A percentile compares a stretch with the other conserved stretches of the same genome.
Evolutionary conservation across 805 yeast genomes (phyloP).

Genomic region (Torulaspora delbrueckii): DNA sequence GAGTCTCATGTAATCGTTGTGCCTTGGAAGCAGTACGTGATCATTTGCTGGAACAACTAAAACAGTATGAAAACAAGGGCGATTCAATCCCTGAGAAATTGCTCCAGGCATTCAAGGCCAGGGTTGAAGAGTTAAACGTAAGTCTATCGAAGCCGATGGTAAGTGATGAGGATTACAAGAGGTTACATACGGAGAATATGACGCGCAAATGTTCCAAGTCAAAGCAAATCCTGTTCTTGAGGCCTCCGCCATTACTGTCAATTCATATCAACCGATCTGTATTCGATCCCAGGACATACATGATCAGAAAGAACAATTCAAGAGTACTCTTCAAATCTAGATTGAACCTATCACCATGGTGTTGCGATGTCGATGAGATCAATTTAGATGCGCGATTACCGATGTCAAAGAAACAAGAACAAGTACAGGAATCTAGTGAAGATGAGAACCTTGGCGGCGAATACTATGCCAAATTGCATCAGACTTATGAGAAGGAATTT

Average conservation of each 20-base stretch:
- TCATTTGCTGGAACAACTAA: slow-evolving; percentile 41
- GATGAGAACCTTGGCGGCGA: slow-evolving; percentile 32
- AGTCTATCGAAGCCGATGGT: slow-evolving; percentile 66
- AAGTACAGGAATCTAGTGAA: slow-evolving; percentile 30
- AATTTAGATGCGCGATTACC: slow-evolving; percentile 76
- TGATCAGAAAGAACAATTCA: slow-evolving; percentile 78
- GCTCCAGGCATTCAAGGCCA: slow-evolving; percentile 35
- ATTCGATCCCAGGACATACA: slow-evolving; percentile 80
- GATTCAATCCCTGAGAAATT: slow-evolving; percentile 30
- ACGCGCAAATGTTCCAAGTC: slow-evolving; percentile 72
- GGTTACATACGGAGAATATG: slow-evolving; percentile 68
- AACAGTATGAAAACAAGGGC: slow-evolving; percentile 26
- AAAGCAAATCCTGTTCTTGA: slow-evolving; percentile 71
- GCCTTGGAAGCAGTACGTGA: slow-evolving; percentile 59
- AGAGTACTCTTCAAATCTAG: slow-evolving; percentile 69
- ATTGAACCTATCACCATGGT: slow-evolving; percentile 63
- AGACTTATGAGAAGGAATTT: slow-evolving; percentile 31
- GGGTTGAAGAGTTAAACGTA: slow-evolving; percentile 45
- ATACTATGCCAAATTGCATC: slow-evolving; percentile 32
- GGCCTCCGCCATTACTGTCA: slow-evolving; percentile 79
- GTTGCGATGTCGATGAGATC: slow-evolving; percentile 62
- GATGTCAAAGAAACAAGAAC: slow-evolving; percentile 59
- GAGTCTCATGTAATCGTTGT: slow-evolving; percentile 93
- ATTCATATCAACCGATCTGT: slow-evolving; percentile 91
- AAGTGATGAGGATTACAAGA: slow-evolving; percentile 72